These are phyloP conservation scores for Lathyrus sativus DNA, from an alignment of 306 rosid species.

Conservation along the genomic window DNA sequence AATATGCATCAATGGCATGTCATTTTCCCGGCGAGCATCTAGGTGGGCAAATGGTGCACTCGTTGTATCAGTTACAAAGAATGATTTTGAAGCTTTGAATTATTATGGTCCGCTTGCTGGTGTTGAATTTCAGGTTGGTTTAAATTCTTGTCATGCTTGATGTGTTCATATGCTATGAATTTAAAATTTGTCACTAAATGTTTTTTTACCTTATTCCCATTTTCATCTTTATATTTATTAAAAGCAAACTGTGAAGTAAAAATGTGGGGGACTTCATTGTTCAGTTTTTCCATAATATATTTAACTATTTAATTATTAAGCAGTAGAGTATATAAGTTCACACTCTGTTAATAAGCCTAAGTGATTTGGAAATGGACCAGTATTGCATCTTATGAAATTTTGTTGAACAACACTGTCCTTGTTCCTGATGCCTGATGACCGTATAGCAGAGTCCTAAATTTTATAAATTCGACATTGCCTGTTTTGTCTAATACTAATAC, in stretches of 20 bases:
- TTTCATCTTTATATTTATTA: slow-evolving; percentile 29
- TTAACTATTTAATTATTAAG: slow-evolving; percentile 18
- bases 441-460: not conserved
- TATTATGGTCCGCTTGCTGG: slow-evolving; percentile 83
- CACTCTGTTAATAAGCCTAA: not conserved
- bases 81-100: slow-evolving; percentile 75
- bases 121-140: slow-evolving; percentile 82
- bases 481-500: slow-evolving; percentile 33
- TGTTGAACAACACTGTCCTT: too few species aligned
- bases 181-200: slow-evolving; percentile 15
- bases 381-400: too few species aligned
- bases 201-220: not conserved
- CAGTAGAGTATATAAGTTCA: slow-evolving; percentile 19
- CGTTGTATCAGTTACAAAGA: slow-evolving; percentile 74
- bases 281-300: slow-evolving; percentile 18
- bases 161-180: slow-evolving; percentile 21
- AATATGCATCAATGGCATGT: slow-evolving; percentile 94
- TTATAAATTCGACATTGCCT: slow-evolving; percentile 11
- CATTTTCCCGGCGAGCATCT: slow-evolving; percentile 92
- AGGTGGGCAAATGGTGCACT: slow-evolving; percentile 99
- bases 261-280: slow-evolving; percentile 22
- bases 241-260: slow-evolving; percentile 29
- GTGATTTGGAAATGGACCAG: slow-evolving; percentile 11
- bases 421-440: too few species aligned
- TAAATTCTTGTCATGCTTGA: not conserved